Base-by-base conservation (phyloP, 257 asterid genomes). In the Solanum clarkiae region DNA sequence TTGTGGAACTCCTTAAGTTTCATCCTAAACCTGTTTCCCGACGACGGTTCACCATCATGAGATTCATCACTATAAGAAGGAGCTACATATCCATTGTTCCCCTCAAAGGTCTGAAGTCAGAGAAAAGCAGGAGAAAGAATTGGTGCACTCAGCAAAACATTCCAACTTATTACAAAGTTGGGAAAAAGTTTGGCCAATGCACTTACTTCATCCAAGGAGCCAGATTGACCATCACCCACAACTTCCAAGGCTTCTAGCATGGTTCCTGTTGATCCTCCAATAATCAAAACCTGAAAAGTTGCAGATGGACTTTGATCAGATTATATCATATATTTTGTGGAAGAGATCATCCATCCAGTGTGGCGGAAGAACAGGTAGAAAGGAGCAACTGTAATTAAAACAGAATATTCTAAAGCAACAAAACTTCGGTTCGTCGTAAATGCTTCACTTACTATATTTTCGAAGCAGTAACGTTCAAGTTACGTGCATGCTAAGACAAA, bases 231-330 rank as follows among this genome's bases (percentile, higher is more conserved):
- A 81, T 95, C 99, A 75, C 99, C 99, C 32, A 95, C 97, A 87
- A 97, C 99, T 88, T 97, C 86, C 86, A 97, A 91, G 83, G 95
- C 92, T 92, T 94, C 99, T 89, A 97, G 92, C 99, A 97, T 97
- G 89, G 98, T 97, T 84, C 99, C 99, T 68, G 99, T 97, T 85
- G 98, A 95, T 86, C 98, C 99, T 85, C 99, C 99, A 80, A 97
- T 97, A 90, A 95, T 90, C 94, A 97, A 91, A 82, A 97, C 99
- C 98, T 97, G 90, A 47, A 90, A 86, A 79, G 84, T 51, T 77
- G 47, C 47, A 77, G 26, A 72, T 3, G 7, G 36, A 44, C 14
- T 79, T 79, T 53, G 26, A 26, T 79, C 57, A 79, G 65, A 79
- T 53, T 79, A 79, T 53, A 53, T 79, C 45, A 29, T 17, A 26